Conservation (phyloP, 441 rosid species). For the Theobroma grandiflorum region DNA sequence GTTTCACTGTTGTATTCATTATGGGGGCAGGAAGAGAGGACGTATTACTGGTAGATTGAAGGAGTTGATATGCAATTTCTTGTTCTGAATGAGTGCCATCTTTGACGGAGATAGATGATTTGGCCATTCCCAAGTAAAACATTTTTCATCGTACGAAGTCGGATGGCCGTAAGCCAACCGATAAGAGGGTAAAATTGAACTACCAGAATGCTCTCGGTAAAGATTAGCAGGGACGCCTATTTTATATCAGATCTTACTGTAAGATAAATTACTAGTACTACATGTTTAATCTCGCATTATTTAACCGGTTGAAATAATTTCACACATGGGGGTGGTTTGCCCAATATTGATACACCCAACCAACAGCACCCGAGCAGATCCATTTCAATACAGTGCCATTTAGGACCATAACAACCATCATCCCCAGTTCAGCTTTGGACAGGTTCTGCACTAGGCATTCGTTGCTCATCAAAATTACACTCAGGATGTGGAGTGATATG, state of each 20-base stretch:
- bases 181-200: no score
- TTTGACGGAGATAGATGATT: not conserved
- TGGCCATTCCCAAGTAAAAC: not conserved
- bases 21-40: not conserved
- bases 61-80: not conserved
- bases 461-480: conserved; percentile 45
- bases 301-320: conserved; percentile 41
- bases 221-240: conserved; percentile 17
- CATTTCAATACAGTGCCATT: conserved; percentile 14
- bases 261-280: conserved; percentile 33
- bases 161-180: not conserved
- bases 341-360: not conserved
- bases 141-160: not conserved
- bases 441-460: conserved; percentile 59
- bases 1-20: not conserved
- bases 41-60: not conserved
- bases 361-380: not conserved
- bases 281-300: conserved; percentile 31
- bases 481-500: conserved; percentile 29
- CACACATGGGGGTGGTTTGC: conserved; percentile 42
- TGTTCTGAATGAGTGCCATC: not conserved
- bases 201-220: not conserved
- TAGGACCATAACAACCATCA: not conserved
- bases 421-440: conserved; percentile 55
- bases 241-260: conserved; percentile 19